Percentiles rank a stretch among this genome's conserved stretches.
These are phyloP conservation scores for Croton laevigatus DNA, from an alignment of 441 rosid genomes.

Conservation along the genomic window DNA sequence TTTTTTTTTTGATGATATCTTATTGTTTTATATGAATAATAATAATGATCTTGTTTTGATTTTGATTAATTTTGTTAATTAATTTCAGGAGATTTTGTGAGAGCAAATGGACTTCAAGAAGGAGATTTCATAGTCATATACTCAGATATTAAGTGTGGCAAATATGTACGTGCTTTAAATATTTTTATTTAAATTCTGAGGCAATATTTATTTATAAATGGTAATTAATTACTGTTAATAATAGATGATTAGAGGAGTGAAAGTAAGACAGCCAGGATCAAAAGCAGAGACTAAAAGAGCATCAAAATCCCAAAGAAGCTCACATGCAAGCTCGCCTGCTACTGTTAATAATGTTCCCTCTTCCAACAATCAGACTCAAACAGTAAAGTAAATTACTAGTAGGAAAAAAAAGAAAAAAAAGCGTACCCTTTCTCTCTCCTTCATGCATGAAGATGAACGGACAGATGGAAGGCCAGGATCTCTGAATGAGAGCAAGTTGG, in stretches of 20 bases:
- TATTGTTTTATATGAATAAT: background rate
- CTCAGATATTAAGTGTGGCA: conserved; percentile 83
- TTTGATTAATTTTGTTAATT: background rate
- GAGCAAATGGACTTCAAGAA: conserved; percentile 90
- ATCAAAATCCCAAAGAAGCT: conserved; percentile 62
- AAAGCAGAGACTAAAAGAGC: conserved; percentile 57
- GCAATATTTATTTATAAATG: background rate
- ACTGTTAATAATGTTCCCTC: conserved; percentile 18
- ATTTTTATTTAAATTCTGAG: background rate
- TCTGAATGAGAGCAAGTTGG: background rate
- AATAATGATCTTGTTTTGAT: no score
- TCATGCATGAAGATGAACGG: conserved; percentile 28
- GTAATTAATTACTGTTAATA: background rate
- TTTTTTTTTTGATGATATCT: background rate
- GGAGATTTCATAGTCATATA: conserved; percentile 98
- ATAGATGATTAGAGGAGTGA: conserved; percentile 93
- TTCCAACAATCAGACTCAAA: conserved; percentile 21
- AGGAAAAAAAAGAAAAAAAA: conserved; percentile 4
- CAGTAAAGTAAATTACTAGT: conserved; percentile 24
- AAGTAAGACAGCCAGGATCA: conserved; percentile 70
- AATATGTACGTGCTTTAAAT: conserved; percentile 54
- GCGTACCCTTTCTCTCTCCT: conserved; percentile 17
- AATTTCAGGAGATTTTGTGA: conserved; percentile 81
- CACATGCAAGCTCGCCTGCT: conserved; percentile 30
- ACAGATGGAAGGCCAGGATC: conserved; percentile 27